A percentile compares a stretch with the other conserved stretches of the same genome.
Evolutionary conservation across 768 basidiomycete species (phyloP).

Genomic region (Suillus tomentosus): DNA sequence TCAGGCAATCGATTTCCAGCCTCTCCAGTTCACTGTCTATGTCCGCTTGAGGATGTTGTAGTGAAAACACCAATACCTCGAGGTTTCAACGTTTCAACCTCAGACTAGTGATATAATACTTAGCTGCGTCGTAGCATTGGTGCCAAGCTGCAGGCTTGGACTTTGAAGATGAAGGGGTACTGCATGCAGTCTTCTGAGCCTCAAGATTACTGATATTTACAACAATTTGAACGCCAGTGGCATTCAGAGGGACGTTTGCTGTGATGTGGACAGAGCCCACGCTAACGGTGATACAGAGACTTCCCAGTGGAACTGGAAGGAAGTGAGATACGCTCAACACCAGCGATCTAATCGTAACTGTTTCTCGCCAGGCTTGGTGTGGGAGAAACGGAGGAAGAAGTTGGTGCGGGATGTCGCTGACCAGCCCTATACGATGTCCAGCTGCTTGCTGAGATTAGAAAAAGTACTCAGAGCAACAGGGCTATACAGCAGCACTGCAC

Average conservation of each 20-base stretch:
- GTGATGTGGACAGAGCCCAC: conserved; percentile 25
- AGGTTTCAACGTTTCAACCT: conserved; percentile 6
- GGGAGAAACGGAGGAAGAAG: too few species aligned
- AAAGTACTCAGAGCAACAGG: too few species aligned
- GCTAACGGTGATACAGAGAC: conserved; percentile 32
- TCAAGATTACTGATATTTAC: conserved; percentile 27
- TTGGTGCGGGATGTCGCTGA: too few species aligned
- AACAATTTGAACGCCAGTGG: conserved; percentile 35
- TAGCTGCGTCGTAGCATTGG: too few species aligned
- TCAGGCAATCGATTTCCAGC: too few species aligned
- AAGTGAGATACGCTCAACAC: conserved; percentile 35
- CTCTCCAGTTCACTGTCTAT: neutral
- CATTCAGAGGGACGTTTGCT: conserved; percentile 38
- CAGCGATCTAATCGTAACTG: conserved; percentile 31
- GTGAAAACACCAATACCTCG: conserved; percentile 26
- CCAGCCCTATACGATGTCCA: too few species aligned
- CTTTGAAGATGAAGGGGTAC: conserved; percentile 13
- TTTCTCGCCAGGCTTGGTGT: too few species aligned
- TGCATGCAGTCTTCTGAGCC: conserved; percentile 32
- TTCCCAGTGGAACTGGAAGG: conserved; percentile 2
- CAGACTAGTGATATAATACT: conserved; percentile 18
- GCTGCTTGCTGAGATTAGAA: too few species aligned
- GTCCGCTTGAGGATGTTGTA: conserved; percentile 8
- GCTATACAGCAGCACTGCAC: too few species aligned
- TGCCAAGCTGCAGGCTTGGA: neutral